A percentile compares a stretch with the other conserved stretches of the same genome.
Evolutionary conservation across 495 filamentous ascomycete species (phyloP).

Genomic region (Aspergillus conjunctus): DNA sequence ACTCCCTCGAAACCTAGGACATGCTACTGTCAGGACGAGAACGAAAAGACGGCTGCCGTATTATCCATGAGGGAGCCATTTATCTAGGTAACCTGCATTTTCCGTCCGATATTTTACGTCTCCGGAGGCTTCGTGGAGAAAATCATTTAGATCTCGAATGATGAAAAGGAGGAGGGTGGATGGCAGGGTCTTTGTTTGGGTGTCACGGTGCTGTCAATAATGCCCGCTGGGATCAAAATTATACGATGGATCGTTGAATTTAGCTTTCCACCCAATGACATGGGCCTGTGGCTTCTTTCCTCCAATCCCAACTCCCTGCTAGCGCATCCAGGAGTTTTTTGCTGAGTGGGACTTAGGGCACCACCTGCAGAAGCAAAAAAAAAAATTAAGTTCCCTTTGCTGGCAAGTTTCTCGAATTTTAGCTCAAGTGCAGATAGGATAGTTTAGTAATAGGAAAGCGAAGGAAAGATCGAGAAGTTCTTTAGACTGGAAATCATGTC

Average conservation of each 20-base stretch:
- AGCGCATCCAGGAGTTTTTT: not conserved
- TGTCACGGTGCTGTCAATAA: not conserved
- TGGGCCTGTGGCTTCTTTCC: not conserved
- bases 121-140: too few species aligned
- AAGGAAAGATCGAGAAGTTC: too few species aligned
- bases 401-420: too few species aligned
- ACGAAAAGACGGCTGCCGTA: too few species aligned
- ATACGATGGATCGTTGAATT: conserved; percentile 1
- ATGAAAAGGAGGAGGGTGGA: not conserved
- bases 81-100: too few species aligned
- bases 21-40: too few species aligned
- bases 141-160: too few species aligned
- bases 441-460: too few species aligned
- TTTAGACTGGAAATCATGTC: too few species aligned
- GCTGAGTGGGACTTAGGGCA: not conserved
- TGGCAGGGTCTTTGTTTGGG: not conserved
- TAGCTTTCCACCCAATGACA: not conserved
- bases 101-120: too few species aligned
- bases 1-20: not conserved
- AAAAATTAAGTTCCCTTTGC: not conserved
- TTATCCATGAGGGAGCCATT: too few species aligned
- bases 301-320: not conserved
- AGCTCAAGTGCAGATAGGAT: too few species aligned
- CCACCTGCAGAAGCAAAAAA: not conserved
- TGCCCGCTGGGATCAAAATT: not conserved